Evolutionary conservation across 148 eudicot genomes (phyloP), one percentile per base, ranked within the genome.

Genomic region (Diospyros lotus): DNA sequence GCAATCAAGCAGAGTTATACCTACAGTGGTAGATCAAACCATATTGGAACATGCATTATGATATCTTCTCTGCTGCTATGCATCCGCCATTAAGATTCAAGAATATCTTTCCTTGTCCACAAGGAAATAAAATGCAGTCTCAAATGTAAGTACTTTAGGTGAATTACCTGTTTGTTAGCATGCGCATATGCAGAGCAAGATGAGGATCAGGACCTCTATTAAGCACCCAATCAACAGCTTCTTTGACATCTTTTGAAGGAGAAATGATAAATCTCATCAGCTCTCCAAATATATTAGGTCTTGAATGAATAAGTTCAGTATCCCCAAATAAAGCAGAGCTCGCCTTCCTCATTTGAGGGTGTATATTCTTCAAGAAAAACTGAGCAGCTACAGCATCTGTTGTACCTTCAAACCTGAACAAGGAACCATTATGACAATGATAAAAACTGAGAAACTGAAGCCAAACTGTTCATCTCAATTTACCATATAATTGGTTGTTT

Each of bases 311-410:
- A 64, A 70, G 48, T 62, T 91, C 94, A 15, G 92, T 88, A 56
- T 76, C 85, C 54, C 94, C 96, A 81, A 89, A 93, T 78, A 93
- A 71, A 77, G 77, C 83, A 72, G 80, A 76, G 40, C 92, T 90
- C 6, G 86, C 85, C 56, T 66, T 80, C 63, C 88, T 88, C 98
- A 91, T 91, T 64, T 85, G 82, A 43, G 82, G 75, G 78, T 91
- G 96, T 61, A 91, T 72, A 76, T 88, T 93, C 83, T 93, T 91
- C 78, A 93, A 82, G 87, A 93, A 93, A 86, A 93, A 91, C 84
- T 93, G 98, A 78, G 92, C 84, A 17, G 87, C 98, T 82, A 93
- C 91, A 66, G 98, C 92, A 89, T 93, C 94, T 14, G 96, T 91
- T 41, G 98, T 86, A 71, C 88, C 89, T 76, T 93, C 93, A 81